phyloP scores from a whole-genome alignment of 2,329 filamentous ascomycete genomes.

The Fusarium sp. region DNA sequence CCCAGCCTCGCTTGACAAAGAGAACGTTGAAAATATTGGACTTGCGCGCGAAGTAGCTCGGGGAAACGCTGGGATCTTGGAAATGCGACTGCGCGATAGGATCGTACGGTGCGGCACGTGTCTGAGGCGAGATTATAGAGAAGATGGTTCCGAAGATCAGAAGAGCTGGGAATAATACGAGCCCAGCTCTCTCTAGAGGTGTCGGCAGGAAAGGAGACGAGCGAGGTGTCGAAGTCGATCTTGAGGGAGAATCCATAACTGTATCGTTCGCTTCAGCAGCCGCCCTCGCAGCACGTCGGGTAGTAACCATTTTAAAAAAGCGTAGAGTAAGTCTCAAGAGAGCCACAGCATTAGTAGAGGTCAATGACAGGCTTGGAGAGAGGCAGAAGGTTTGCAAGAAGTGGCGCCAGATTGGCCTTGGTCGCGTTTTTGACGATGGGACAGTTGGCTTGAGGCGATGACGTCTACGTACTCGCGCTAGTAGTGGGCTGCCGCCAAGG shows the following conservation, averaged over 20 bases:
- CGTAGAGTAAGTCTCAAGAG: neutral
- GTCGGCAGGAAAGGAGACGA: constrained; percentile 75
- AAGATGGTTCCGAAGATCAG: constrained; percentile 86
- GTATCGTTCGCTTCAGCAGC: constrained; percentile 25
- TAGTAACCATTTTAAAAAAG: constrained; percentile 41
- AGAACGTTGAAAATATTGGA: constrained; percentile 90
- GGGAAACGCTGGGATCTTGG: constrained; percentile 64
- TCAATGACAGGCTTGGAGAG: neutral
- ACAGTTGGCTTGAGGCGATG: constrained; percentile 33
- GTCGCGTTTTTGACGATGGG: constrained; percentile 25
- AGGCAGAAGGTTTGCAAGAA: neutral
- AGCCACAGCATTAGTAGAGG: constrained; percentile 2
- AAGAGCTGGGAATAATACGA: constrained; percentile 79
- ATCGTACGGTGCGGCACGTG: constrained; percentile 72
- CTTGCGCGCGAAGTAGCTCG: constrained; percentile 93
- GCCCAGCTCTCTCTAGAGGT: constrained; percentile 70
- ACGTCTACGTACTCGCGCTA: constrained; percentile 38
- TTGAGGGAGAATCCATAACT: constrained; percentile 20
- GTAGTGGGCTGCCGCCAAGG: constrained; percentile 26
- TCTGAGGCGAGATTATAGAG: constrained; percentile 78
- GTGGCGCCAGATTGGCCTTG: constrained; percentile 14
- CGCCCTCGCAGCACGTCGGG: constrained; percentile 41
- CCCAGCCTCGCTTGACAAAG: constrained; percentile 96
- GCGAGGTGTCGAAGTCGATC: constrained; percentile 46
- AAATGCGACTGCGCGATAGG: constrained; percentile 70